Base-by-base conservation (phyloP, 352 stramenopile genomes). In the Pythium rishiriense region DNA sequence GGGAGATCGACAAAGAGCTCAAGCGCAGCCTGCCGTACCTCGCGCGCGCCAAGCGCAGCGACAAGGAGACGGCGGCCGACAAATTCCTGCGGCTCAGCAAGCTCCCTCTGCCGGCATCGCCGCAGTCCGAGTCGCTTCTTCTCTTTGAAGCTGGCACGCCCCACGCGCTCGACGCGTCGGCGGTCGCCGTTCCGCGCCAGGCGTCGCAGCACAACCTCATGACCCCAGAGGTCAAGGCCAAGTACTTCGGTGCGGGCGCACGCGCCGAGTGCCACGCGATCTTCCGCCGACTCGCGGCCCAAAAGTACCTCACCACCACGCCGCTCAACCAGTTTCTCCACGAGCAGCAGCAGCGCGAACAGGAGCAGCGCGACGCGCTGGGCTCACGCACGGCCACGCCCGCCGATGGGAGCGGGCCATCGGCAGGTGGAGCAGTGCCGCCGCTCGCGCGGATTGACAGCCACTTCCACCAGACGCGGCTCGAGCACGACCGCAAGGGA, bases 1-100 rank as follows among this genome's bases (percentile, higher is more conserved):
- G 84, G 84, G 80, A 82, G 55, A 93, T 90, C 62, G 81, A 90
- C 53, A 28, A 66, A 9, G 81, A 91, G 19, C 68, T 91, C 31
- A 66, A 66, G 22, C 78, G 80, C 26, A 85, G 63, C 25, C 66
- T 93, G 29, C 84, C 81, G 9, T 75, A 72, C 12, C 79, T 93
- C 17, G 84, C 78, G 14, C 78, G 82, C 7, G 46, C 64, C 26
- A 88, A 84, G 54, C 75, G 81, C 21, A 68, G 45, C 26, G 74
- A 78, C 39, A 57, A 74, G 28, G 79, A 91, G 55, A 78, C 76
- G 1, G 66, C 81, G 6, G 69, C 64, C 29, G 78, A 80, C 62
- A 91, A 88, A 56, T 91, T 91, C 33, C 52, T 91, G 19, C 76
- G 81, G 0, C 74, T 91, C 21, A 87, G 68, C 43, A 86, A 85